Base-by-base conservation (phyloP, 768 basidiomycete species). In the Podaxis mareebaensis region DNA sequence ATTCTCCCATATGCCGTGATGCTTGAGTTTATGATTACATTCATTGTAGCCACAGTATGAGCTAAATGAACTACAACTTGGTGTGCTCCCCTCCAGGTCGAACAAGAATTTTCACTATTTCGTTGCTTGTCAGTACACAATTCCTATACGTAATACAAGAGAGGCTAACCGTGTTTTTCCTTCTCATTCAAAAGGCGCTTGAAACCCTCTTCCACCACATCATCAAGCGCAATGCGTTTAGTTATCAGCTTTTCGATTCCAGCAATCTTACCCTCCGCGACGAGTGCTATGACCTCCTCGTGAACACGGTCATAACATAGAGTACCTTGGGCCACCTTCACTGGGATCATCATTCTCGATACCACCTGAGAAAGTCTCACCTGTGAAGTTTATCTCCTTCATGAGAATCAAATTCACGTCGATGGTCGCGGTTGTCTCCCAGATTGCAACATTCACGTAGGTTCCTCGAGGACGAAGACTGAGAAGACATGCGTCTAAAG, bases 201-300 rank as follows among this genome's bases (percentile, higher is more conserved):
- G 53, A 84, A 74, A 1, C 81, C 82, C 44, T 79, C 70, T 54
- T 78, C 74, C 7, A 83, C 76, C 12, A 81, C 68, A 60, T 82
- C 79, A 13, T 81, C 73, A 3, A 84, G 60, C 0, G 64, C 55
- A 24, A 83, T 81, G 56, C 72, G 76, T 38, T 71, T 72, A 0
- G 82, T 83, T 64, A 84, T 78, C 28, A 83, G 58, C 26, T 76
- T 72, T 54, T 78, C 78, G 15, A 83, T 67, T 1, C 74, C 75
- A 1, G 65, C 48, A 20, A 84, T 75, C 61, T 75, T 76, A 1
- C 79, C 81, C 13, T 71, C 66, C 7, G 72, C 75, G 6, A 83
- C 70, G 6, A 78, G 77, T 7, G 74, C 64, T 5, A 84, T 65
- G 4, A 82, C 68, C 48, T 81, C 77, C 0, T 72, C 58, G 66